Conservation (phyloP, 805 yeast genomes). For the Saccharomycopsis malanga region DNA sequence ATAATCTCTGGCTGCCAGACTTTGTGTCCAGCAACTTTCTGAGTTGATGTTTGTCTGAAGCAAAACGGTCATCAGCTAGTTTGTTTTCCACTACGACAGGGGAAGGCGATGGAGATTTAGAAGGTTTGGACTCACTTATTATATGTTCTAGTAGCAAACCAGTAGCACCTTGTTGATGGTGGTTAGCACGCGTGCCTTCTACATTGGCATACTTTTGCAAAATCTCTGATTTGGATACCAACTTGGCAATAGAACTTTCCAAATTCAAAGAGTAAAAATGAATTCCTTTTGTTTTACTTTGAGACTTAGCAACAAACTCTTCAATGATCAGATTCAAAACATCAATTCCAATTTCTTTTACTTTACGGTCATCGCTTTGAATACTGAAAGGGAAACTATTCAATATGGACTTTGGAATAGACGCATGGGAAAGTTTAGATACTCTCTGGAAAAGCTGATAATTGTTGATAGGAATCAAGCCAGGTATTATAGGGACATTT, state of each 20-base stretch:
- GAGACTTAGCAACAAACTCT: constrained; percentile 44
- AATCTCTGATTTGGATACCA: constrained; percentile 50
- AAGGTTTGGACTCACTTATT: neutral
- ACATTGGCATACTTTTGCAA: constrained; percentile 11
- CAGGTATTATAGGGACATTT: constrained; percentile 55
- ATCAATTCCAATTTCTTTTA: constrained; percentile 77
- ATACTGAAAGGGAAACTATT: constrained; percentile 49
- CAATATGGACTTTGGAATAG: constrained; percentile 55
- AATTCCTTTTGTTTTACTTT: constrained; percentile 54
- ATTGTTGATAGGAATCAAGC: constrained; percentile 87
- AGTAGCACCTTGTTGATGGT: neutral
- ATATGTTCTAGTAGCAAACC: no score
- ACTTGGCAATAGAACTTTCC: constrained; percentile 86
- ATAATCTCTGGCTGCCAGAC: constrained; percentile 19
- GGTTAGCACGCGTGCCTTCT: neutral
- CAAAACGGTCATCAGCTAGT: neutral
- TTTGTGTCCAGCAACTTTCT: neutral
- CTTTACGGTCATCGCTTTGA: constrained; percentile 68
- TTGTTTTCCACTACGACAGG: neutral
- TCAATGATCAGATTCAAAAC: constrained; percentile 58
- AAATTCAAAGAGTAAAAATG: constrained; percentile 91
- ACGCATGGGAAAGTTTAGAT: constrained; percentile 81
- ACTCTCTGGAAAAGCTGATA: constrained; percentile 79
- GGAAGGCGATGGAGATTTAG: neutral
- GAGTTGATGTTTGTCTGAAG: neutral